phyloP scores from a whole-genome alignment of 2,329 filamentous ascomycete genomes.

The Lasiodiplodia gonubiensis region DNA sequence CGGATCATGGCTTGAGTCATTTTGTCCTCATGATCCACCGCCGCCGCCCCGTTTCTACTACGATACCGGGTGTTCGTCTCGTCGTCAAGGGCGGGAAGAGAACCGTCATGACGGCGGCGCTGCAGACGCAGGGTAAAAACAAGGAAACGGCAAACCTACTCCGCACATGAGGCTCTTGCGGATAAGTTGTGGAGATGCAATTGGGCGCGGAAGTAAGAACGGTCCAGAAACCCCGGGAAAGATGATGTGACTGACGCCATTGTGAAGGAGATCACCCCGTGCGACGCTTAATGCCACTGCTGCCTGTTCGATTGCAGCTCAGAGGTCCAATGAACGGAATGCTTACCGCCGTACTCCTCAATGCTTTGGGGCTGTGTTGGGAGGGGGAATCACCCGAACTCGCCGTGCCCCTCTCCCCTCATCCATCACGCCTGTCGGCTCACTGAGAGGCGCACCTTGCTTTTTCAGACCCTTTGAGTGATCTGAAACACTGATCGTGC shows the following conservation, averaged over 20 bases:
- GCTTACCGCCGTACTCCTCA: slow-evolving; percentile 6
- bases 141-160: slow-evolving; percentile 7
- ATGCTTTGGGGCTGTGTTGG: neutral
- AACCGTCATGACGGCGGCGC: neutral
- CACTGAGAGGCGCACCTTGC: neutral
- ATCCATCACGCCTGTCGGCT: neutral
- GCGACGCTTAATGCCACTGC: slow-evolving; percentile 1
- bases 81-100: neutral
- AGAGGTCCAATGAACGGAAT: slow-evolving; percentile 4
- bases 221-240: slow-evolving; percentile 4
- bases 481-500: slow-evolving; percentile 12
- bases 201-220: neutral
- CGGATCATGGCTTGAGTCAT: slow-evolving; percentile 8
- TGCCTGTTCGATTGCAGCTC: slow-evolving; percentile 4
- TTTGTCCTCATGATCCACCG: neutral
- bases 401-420: slow-evolving; percentile 2
- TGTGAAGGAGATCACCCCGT: neutral
- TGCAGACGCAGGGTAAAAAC: neutral
- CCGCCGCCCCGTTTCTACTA: neutral
- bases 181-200: slow-evolving; percentile 5
- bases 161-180: slow-evolving; percentile 12
- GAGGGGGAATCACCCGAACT: neutral
- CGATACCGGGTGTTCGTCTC: neutral
- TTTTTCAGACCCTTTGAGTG: neutral
- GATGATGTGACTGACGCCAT: slow-evolving; percentile 17